phyloP scores from a whole-genome alignment of 1,284 basidiomycete genomes.

The Polyporus tsugae region DNA sequence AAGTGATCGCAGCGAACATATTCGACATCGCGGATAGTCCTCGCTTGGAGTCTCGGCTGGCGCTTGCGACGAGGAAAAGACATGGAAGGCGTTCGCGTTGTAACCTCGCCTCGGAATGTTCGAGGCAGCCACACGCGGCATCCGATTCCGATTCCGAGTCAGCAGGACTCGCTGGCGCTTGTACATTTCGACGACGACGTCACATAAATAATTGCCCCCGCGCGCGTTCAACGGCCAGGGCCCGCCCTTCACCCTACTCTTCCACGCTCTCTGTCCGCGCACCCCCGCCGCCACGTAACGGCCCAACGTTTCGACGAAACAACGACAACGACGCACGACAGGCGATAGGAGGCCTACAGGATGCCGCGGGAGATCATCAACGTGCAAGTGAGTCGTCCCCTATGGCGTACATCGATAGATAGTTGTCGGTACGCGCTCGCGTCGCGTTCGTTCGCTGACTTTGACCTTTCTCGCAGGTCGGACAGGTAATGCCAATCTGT shows the following conservation, averaged over 20 bases:
- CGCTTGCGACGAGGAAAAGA: not conserved
- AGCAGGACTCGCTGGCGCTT: not conserved
- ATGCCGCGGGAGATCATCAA: constrained; percentile 35
- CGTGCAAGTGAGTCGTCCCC: constrained; percentile 26
- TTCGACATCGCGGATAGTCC: not conserved
- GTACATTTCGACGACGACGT: constrained; percentile 16
- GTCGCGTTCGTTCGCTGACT: constrained; percentile 11
- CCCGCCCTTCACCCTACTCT: constrained; percentile 28
- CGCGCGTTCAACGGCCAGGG: constrained; percentile 1
- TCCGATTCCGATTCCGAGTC: not conserved
- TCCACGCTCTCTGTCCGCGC: constrained; percentile 11
- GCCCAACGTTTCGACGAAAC: not conserved
- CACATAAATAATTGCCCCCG: constrained; percentile 28
- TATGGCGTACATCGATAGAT: constrained; percentile 4
- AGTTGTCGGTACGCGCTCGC: not conserved
- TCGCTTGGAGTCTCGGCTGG: not conserved
- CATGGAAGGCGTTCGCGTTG: not conserved
- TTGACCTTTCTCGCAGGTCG: constrained; percentile 15
- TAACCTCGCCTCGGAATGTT: not conserved
- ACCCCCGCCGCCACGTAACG: constrained; percentile 2
- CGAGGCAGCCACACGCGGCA: not conserved
- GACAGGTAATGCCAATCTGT: constrained; percentile 26
- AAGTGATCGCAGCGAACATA: too few relatives aligned
- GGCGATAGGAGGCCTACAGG: not conserved
- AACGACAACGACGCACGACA: not conserved